phyloP scores from a whole-genome alignment of 1,284 basidiomycete species.

The Inonotus hispidus region DNA sequence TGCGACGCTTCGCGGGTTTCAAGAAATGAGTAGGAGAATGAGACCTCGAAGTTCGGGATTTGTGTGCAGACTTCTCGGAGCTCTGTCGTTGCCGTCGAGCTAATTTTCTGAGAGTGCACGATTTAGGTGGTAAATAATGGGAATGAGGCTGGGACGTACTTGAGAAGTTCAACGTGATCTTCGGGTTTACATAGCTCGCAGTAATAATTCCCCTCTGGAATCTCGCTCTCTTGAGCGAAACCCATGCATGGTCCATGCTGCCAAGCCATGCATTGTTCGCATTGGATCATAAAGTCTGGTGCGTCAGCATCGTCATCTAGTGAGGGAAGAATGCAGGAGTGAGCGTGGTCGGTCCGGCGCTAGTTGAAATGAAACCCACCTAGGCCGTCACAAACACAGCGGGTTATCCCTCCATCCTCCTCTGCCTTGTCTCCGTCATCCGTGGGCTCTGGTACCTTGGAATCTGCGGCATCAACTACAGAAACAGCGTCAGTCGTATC shows the following conservation, averaged over 20 bases:
- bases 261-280: slow-evolving; percentile 96
- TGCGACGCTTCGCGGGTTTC: slow-evolving; percentile 75
- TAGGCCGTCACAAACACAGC: slow-evolving; percentile 89
- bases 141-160: slow-evolving; percentile 39
- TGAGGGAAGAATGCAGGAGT: slow-evolving; percentile 26
- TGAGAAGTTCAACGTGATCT: slow-evolving; percentile 72
- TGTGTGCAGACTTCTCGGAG: slow-evolving; percentile 46
- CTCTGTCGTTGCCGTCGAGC: slow-evolving; percentile 59
- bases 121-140: background rate
- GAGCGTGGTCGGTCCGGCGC: slow-evolving; percentile 19
- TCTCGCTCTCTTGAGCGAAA: slow-evolving; percentile 78
- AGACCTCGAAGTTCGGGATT: slow-evolving; percentile 64
- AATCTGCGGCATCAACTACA: background rate
- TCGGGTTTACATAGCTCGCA: slow-evolving; percentile 94
- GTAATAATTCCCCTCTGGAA: slow-evolving; percentile 80
- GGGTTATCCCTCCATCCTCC: slow-evolving; percentile 83
- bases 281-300: slow-evolving; percentile 95
- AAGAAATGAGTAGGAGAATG: slow-evolving; percentile 62
- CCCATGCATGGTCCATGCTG: slow-evolving; percentile 98
- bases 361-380: slow-evolving; percentile 48
- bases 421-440: slow-evolving; percentile 40
- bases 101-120: slow-evolving; percentile 43
- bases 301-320: slow-evolving; percentile 74
- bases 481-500: slow-evolving; percentile 21
- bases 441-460: slow-evolving; percentile 11